phyloP scores from a whole-genome alignment of 2,329 filamentous ascomycete genomes.

The Pezicula neosporulosa region DNA sequence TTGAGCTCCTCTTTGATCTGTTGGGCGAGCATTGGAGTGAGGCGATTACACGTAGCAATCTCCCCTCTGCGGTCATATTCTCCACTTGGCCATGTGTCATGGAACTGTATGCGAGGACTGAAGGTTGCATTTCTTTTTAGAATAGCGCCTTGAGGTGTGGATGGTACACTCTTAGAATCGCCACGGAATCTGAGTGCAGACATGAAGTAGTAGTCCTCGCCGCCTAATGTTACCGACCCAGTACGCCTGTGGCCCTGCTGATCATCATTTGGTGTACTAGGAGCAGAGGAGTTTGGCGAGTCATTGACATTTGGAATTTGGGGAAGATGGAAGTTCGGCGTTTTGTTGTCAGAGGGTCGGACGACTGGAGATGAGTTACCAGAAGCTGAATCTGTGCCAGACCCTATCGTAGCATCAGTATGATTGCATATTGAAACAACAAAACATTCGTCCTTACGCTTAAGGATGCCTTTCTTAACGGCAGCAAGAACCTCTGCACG shows the following conservation, averaged over 20 bases:
- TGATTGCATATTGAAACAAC: background rate
- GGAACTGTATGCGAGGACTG: constrained; percentile 88
- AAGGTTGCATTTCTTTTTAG: constrained; percentile 67
- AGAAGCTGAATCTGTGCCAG: constrained; percentile 42
- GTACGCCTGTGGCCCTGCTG: constrained; percentile 61
- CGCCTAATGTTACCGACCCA: constrained; percentile 66
- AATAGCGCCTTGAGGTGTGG: constrained; percentile 65
- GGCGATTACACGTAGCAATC: constrained; percentile 93
- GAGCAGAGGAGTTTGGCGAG: constrained; percentile 80
- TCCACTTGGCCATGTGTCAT: constrained; percentile 92
- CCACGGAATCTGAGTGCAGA: constrained; percentile 69
- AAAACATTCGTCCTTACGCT: constrained; percentile 56
- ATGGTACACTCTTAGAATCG: constrained; percentile 77
- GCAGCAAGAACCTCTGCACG: constrained; percentile 88
- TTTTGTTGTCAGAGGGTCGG: constrained; percentile 53
- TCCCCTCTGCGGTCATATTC: constrained; percentile 97
- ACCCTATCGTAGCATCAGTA: constrained; percentile 30
- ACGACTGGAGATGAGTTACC: constrained; percentile 68
- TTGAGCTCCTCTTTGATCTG: constrained; percentile 99
- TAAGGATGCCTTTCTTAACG: constrained; percentile 93
- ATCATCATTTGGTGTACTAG: constrained; percentile 84
- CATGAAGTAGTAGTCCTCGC: constrained; percentile 92
- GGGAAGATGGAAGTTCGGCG: constrained; percentile 53
- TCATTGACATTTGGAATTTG: constrained; percentile 64
- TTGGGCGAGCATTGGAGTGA: constrained; percentile 95